phyloP scores from a whole-genome alignment of 1,139 yeast species.

The Suhomyces bolitotheri region DNA sequence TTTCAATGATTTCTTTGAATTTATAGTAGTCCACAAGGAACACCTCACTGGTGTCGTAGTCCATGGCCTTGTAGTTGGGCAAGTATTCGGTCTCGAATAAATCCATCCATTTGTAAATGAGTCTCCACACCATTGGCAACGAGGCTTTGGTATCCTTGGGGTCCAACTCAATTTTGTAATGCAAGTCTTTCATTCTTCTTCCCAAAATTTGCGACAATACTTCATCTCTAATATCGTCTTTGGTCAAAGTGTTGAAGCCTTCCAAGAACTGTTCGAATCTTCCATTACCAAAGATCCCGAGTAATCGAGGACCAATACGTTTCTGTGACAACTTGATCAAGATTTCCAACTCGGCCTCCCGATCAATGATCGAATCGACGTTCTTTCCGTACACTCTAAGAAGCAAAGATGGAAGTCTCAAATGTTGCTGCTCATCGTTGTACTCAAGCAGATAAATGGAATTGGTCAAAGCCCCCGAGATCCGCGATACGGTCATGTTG shows the following conservation, averaged over 20 bases:
- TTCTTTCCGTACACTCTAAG: slow-evolving; percentile 90
- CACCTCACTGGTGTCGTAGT: slow-evolving; percentile 39
- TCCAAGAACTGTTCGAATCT: slow-evolving; percentile 89
- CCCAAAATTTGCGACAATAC: slow-evolving; percentile 84
- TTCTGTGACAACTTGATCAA: slow-evolving; percentile 72
- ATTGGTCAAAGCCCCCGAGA: slow-evolving; percentile 92
- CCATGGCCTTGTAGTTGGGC: slow-evolving; percentile 27
- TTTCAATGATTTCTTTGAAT: slow-evolving; percentile 48
- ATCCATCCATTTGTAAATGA: slow-evolving; percentile 70
- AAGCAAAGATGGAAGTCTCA: slow-evolving; percentile 49
- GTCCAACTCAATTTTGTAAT: slow-evolving; percentile 71
- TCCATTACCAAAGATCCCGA: slow-evolving; percentile 90
- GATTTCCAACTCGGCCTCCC: slow-evolving; percentile 74
- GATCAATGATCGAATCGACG: slow-evolving; percentile 81
- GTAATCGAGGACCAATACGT: slow-evolving; percentile 82
- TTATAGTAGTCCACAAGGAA: slow-evolving; percentile 50
- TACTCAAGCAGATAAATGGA: slow-evolving; percentile 72
- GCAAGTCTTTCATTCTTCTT: slow-evolving; percentile 94
- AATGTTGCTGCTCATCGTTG: slow-evolving; percentile 26
- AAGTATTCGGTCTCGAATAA: slow-evolving; percentile 49
- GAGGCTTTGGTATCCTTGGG: slow-evolving; percentile 35
- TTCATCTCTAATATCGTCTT: slow-evolving; percentile 70
- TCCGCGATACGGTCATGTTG: slow-evolving; percentile 54
- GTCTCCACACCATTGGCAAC: slow-evolving; percentile 67
- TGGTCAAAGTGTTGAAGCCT: slow-evolving; percentile 73